phyloP scores from a whole-genome alignment of 1,139 yeast genomes.

The Lodderomyces metapsilosis region DNA sequence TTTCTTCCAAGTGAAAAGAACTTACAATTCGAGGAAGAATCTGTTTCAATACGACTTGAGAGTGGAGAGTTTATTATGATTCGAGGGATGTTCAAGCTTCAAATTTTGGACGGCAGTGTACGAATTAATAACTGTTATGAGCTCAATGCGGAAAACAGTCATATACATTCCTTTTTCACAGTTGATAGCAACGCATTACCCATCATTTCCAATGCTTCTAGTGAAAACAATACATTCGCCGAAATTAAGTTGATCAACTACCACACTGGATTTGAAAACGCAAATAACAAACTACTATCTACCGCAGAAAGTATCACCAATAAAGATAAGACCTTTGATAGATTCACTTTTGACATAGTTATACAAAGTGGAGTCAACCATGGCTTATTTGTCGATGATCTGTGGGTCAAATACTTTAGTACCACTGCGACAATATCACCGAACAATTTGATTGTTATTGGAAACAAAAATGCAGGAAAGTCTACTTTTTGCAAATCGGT shows the following conservation, averaged over 20 bases:
- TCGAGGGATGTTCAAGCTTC: slow-evolving; percentile 57
- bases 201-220: slow-evolving; percentile 38
- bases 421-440: slow-evolving; percentile 14
- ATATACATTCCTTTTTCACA: slow-evolving; percentile 37
- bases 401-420: slow-evolving; percentile 21
- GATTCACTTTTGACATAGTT: slow-evolving; percentile 39
- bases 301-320: slow-evolving; percentile 46
- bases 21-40: slow-evolving; percentile 27
- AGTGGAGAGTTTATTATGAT: slow-evolving; percentile 50
- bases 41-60: slow-evolving; percentile 42
- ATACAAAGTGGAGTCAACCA: slow-evolving; percentile 22
- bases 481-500: slow-evolving; percentile 66
- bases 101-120: slow-evolving; percentile 58
- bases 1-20: slow-evolving; percentile 39
- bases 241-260: slow-evolving; percentile 40
- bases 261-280: slow-evolving; percentile 44
- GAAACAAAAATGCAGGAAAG: slow-evolving; percentile 77
- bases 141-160: slow-evolving; percentile 30
- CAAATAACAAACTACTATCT: slow-evolving; percentile 37
- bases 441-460: slow-evolving; percentile 31
- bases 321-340: slow-evolving; percentile 20
- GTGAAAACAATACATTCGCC: slow-evolving; percentile 20
- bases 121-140: slow-evolving; percentile 54
- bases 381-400: slow-evolving; percentile 23
- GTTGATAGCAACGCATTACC: slow-evolving; percentile 58